Base-by-base conservation (phyloP, 2,329 filamentous ascomycete species). In the Phaeosphaeria sp. region DNA sequence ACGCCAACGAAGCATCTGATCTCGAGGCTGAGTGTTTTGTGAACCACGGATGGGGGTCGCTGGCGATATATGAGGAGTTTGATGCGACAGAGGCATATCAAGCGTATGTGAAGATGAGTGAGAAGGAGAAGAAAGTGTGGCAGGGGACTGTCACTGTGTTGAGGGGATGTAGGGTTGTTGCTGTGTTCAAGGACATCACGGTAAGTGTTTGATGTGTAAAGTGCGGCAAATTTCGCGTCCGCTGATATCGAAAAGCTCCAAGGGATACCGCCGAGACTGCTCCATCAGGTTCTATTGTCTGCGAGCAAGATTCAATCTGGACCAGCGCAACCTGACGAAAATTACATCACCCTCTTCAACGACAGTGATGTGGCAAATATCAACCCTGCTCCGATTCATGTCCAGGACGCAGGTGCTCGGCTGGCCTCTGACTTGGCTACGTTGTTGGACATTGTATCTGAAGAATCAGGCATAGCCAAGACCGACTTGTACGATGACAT, bases 11-110 rank as follows among this genome's bases (percentile, higher is more conserved):
- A 18, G 41, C 23, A 11, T 47, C 49, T 6, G 53, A 65, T 50
- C 21, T 55, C 0, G 54, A 68, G 1, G 25, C 33, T 4, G 44
- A 62, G 6, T 54, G 64, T 0, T 69, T 64, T 27, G 54, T 68
- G 17, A 66, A 64, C 20, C 65, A 67, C 46, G 67, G 67, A 10
- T 69, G 67, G 67, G 46, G 46, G 1, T 53, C 63, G 0, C 53
- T 69, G 30, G 55, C 55, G 30, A 33, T 63, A 1, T 61, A 43
- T n/a, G 49, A 62, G 43, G 22, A 44, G 2, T 39, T 67, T 1
- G 47, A 55, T 20, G 39, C 18, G 17, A 55, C 52, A 0, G 63
- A 60, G 42, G 41, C n/a, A 4, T 67, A 65, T 41, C 52, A 30
- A 0, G 56, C 64, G 2, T 62, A 65, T 25, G 48, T 20, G 17